phyloP scores from a whole-genome alignment of 257 asterid genomes.

The Salvia rosmarinus region DNA sequence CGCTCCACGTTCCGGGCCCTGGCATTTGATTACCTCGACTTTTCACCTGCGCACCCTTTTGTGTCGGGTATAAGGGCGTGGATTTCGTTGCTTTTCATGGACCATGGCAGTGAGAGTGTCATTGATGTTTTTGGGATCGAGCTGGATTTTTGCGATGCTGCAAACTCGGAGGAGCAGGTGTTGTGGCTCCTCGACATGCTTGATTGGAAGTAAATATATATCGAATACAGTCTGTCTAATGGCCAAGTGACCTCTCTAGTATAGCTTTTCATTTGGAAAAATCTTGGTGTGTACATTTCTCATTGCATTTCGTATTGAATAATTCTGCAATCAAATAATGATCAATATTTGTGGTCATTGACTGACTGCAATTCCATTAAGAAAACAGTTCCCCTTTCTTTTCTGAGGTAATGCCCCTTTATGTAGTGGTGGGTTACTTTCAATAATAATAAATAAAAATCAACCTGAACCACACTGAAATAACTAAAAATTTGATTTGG shows the following conservation, averaged over 20 bases:
- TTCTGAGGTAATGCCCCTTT: neutral
- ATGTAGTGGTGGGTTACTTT: too few species aligned
- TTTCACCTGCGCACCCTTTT: constrained; percentile 84
- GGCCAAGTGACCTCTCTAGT: constrained; percentile 11
- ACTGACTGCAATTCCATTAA: too few species aligned
- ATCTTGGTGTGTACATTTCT: constrained; percentile 33
- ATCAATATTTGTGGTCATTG: neutral
- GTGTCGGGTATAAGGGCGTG: constrained; percentile 92
- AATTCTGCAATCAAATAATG: constrained; percentile 23
- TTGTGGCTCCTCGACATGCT: constrained; percentile 96
- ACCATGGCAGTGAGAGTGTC: constrained; percentile 66
- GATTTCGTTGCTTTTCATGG: constrained; percentile 95
- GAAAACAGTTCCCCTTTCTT: neutral
- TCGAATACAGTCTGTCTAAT: constrained; percentile 5
- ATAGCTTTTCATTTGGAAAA: constrained; percentile 24
- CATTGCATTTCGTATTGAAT: constrained; percentile 28
- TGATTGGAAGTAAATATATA: constrained; percentile 78
- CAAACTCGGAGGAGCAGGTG: constrained; percentile 75
- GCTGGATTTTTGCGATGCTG: constrained; percentile 94
- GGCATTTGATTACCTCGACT: constrained; percentile 91
- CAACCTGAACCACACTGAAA: too few species aligned
- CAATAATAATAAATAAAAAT: too few species aligned
- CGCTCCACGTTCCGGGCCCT: constrained; percentile 81
- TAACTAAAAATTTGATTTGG: too few species aligned
- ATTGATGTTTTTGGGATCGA: constrained; percentile 90